Percentiles rank a stretch among this genome's conserved stretches.
Evolutionary conservation across 2,329 filamentous ascomycete genomes (phyloP).

Genomic region (Aspergillus vadensis): DNA sequence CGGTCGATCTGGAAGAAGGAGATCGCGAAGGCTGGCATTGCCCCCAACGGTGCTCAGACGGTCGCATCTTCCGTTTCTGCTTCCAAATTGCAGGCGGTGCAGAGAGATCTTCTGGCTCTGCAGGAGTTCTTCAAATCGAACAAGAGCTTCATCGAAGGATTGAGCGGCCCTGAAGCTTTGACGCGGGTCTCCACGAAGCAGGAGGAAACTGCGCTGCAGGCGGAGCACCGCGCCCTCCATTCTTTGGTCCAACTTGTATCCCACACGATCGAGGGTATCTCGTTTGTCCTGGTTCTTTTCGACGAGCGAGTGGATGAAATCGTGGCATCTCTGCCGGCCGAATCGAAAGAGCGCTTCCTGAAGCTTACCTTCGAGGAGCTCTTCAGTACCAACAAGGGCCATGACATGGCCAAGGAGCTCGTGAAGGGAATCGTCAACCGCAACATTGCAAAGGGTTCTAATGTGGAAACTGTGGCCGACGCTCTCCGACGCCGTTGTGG

Average conservation of each 20-base stretch:
- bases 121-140: constrained; percentile 85
- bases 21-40: constrained; percentile 63
- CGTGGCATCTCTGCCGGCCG: constrained; percentile 71
- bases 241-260: constrained; percentile 82
- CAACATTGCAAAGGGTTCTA: constrained; percentile 94
- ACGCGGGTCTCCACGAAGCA: constrained; percentile 76
- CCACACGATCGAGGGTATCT: constrained; percentile 93
- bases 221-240: constrained; percentile 89
- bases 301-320: constrained; percentile 93
- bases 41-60: constrained; percentile 61
- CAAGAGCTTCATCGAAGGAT: constrained; percentile 85
- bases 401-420: constrained; percentile 87
- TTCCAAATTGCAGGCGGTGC: constrained; percentile 71
- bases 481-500: constrained; percentile 89
- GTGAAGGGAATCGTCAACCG: constrained; percentile 98
- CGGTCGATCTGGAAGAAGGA: constrained; percentile 83
- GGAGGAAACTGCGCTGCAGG: constrained; percentile 88
- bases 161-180: constrained; percentile 88
- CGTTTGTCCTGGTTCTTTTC: constrained; percentile 91
- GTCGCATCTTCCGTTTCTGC: constrained; percentile 69
- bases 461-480: constrained; percentile 95
- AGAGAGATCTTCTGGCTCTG: constrained; percentile 77
- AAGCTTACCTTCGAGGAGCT: constrained; percentile 84
- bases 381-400: constrained; percentile 76
- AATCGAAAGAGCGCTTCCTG: constrained; percentile 67